phyloP scores from a whole-genome alignment of 768 basidiomycete species.

The Pleurotus platypus region DNA sequence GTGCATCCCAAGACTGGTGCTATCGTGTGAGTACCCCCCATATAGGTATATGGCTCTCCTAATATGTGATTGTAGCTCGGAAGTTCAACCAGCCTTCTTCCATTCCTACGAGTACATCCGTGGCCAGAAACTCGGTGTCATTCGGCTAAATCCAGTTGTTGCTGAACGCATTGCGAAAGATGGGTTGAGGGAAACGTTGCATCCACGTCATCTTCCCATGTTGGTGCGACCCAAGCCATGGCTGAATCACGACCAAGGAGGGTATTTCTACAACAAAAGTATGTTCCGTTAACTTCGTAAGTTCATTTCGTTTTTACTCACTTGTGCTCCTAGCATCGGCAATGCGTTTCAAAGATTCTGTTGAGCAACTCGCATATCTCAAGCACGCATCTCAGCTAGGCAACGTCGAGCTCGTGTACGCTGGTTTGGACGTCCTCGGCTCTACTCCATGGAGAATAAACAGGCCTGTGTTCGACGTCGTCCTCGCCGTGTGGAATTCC shows the following conservation, averaged over 20 bases:
- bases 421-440: conserved; percentile 87
- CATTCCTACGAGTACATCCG: conserved; percentile 91
- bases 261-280: conserved; percentile 81
- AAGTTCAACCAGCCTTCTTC: conserved; percentile 86
- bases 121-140: conserved; percentile 91
- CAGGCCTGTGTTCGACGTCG: conserved; percentile 67
- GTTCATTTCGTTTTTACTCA: not conserved
- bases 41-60: not conserved
- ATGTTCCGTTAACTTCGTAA: conserved; percentile 17
- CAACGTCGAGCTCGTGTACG: conserved; percentile 80
- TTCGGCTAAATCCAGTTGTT: conserved; percentile 81
- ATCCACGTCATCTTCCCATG: conserved; percentile 96
- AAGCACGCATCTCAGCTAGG: conserved; percentile 68
- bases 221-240: conserved; percentile 88
- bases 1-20: conserved; percentile 57
- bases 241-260: conserved; percentile 73
- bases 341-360: conserved; percentile 92
- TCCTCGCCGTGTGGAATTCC: conserved; percentile 77
- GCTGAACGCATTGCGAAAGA: conserved; percentile 77
- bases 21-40: conserved; percentile 44
- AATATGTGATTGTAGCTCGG: conserved; percentile 40
- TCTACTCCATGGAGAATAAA: conserved; percentile 91
- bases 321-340: conserved; percentile 42
- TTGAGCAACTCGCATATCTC: conserved; percentile 81
- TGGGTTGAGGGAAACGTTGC: conserved; percentile 62